Evolutionary conservation across 257 asterid species (phyloP), one percentile per base, ranked within the genome.

Genomic region (Solanum pinnatisectum): DNA sequence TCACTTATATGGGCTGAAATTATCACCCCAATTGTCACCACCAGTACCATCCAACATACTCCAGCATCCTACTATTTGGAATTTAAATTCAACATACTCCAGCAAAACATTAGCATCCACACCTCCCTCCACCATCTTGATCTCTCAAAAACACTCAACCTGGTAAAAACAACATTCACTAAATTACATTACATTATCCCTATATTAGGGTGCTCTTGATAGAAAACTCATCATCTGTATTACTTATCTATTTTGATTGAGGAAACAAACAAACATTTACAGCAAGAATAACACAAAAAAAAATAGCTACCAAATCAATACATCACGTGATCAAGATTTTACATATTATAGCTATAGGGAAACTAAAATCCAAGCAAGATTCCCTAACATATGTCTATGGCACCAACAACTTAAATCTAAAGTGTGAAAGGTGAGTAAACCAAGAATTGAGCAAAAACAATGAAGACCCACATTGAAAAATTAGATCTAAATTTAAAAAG

Each of bases 71-170:
- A n/a, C n/a, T n/a, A n/a, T n/a, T n/a, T n/a, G n/a, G n/a, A n/a
- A n/a, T n/a, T n/a, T n/a, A n/a, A n/a, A n/a, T n/a, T n/a, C 99
- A 25, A 95, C 91, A 91, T 87, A 93, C 89, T 93, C 98, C 74
- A 95, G 92, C 18, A 90, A 90, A 49, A 74, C 85, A 67, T 87
- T 83, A 84, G 94, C 91, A 87, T 90, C 95, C 25, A 92, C 87
- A 32, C n/a, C n/a, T n/a, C n/a, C n/a, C n/a, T n/a, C n/a, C n/a
- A n/a, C 33, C 33, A 97, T 96, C 88, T 84, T 90, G 89, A 86
- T 74, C 84, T 84, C 87, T 88, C 67, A 59, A 46, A 85, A 71
- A 82, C 40, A 89, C 88, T 68, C 89, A 82, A 84, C 46, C 95
- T 87, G 87, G 76, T 36, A 84, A 85, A 32, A 85, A 87, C 74